Conservation (phyloP, 2,329 filamentous ascomycete genomes). For the Akanthomyces lecanii region DNA sequence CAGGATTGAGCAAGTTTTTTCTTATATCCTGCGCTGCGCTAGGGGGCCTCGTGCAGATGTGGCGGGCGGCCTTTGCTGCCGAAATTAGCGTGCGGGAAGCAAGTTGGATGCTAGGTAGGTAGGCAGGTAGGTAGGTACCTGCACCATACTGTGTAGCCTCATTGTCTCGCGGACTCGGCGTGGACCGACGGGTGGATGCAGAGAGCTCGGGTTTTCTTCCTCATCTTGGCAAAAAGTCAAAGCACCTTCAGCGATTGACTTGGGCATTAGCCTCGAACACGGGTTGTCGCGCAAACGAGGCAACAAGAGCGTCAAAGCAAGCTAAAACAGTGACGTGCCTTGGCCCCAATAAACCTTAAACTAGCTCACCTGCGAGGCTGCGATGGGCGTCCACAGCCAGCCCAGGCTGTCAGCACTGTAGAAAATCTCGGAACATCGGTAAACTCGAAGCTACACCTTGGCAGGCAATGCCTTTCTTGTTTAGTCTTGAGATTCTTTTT, state of each 20-base stretch:
- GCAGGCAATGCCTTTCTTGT: background rate
- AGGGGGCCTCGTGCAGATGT: background rate
- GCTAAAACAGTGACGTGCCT: background rate
- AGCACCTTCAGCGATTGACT: background rate
- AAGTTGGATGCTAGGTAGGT: too few relatives aligned
- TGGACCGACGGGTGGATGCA: too few relatives aligned
- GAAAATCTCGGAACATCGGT: background rate
- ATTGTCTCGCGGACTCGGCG: too few relatives aligned
- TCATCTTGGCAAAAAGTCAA: background rate
- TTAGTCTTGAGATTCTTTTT: background rate
- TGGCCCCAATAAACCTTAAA: background rate
- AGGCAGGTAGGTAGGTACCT: too few relatives aligned
- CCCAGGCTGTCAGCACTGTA: background rate
- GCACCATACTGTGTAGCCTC: too few relatives aligned
- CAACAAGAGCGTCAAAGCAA: background rate
- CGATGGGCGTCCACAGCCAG: background rate
- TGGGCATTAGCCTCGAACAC: background rate
- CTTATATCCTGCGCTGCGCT: background rate
- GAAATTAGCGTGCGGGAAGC: background rate
- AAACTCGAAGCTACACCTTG: background rate
- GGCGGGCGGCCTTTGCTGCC: background rate
- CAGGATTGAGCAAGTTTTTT: slow-evolving; percentile 16
- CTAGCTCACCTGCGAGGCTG: background rate
- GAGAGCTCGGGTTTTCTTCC: too few relatives aligned
- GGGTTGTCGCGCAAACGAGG: background rate